Evolutionary conservation across 1,139 yeast genomes (phyloP), one percentile per base, ranked within the genome.

Genomic region (Kazachstania sp.): DNA sequence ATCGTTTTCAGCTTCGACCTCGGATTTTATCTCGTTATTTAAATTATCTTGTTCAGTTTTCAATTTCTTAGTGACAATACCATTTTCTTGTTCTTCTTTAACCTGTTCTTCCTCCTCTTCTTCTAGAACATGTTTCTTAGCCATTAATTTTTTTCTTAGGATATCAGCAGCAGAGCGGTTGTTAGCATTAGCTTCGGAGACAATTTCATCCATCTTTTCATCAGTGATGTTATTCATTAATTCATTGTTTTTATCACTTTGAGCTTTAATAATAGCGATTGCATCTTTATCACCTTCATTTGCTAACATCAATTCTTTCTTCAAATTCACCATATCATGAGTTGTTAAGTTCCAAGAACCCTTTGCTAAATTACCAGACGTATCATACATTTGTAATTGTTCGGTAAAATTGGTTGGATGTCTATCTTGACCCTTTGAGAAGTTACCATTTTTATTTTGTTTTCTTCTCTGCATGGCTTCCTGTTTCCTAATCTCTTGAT

Each of bases 331-430:
- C 57, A 86, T 74, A 51, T 87, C 95, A 52, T 79, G 75, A 55
- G 86, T 86, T 5, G 82, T 69, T 65, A 86, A 72, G 84, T 79
- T 19, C 82, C 83, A 39, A 79, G 90, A 37, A 77, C 87, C 54
- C 71, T 62, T 58, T 6, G 66, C 65, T n/a, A 64, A 49, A 34
- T 82, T 78, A 5, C 94, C 95, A 30, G 75, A 70, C 0, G 86
- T 78, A 45, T 83, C 82, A 67, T 83, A 81, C 52, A 86, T 68
- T 11, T 95, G 94, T 76, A 87, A 77, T 58, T 79, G 83, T n/a
- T 73, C 77, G 49, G 81, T 78, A 0, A 94, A 86, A 19, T 72
- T 70, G 4, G 81, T 71, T 1, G 94, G 94, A 0, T 94, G 95
- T 55, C 77, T 81, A 54, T 86, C 95, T 53, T 80, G 79, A 2